Base-by-base conservation (phyloP, 441 rosid genomes). In the Omphalea diandra region DNA sequence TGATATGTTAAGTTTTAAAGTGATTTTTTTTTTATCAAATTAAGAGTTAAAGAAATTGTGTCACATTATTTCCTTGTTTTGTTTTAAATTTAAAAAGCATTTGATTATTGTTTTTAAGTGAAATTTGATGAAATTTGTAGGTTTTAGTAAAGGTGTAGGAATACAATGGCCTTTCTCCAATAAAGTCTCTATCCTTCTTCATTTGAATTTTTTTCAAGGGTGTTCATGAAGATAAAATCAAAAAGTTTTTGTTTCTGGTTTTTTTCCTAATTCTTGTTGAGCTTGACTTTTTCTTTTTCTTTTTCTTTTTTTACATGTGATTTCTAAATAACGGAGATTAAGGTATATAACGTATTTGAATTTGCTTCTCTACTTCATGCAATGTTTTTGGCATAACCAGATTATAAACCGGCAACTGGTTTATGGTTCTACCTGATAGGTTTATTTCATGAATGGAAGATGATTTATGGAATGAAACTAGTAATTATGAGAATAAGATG, bases 141-240 rank as follows among this genome's bases (percentile, higher is more conserved):
- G 86, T 57, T 81, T 77, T 64, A 38, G 63, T 63, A 82, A 49
- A 57, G 82, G 78, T 41, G 67, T 81, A 20, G 84, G 77, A 49
- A 67, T 75, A 5, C 86, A 73, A 46, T 81, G 85, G 86, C 77
- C 83, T 61, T 80, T 78, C 68, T 67, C 75, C 41, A 82, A 76
- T 71, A 79, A 80, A 75, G 79, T 79, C 56, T 76, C 83, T 63
- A 70, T 81, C n/a, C 71, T 77, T 68, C 73, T 82, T 65, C 83
- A 80, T 8, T 56, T 73, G 63, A 83, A 79, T 83, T 71, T 77
- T n/a, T 44, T 73, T 85, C 44, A 79, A 77, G 78, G 77, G 61
- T 77, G 64, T 76, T 77, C 85, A 73, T 69, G 89, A 83, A 54
- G 85, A 80, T 44, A 80, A 80, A 76, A 61, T 40, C 32, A 73